These are phyloP conservation scores for Globisporangium recalcitrans DNA, from an alignment of 352 stramenopile genomes.

Conservation along the genomic window DNA sequence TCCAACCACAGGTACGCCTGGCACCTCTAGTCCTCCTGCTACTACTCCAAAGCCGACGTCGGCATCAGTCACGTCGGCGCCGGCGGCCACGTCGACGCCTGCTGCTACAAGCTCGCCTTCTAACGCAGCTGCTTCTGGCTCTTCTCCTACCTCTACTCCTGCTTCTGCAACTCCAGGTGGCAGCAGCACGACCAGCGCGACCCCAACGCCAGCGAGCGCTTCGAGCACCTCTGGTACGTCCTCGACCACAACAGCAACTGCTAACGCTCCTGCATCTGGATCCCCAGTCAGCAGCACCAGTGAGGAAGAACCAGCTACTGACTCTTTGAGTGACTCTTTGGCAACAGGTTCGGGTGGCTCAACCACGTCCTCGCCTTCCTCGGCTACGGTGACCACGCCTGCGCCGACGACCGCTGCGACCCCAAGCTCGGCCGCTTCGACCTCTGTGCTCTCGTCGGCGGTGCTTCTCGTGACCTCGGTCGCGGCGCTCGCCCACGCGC, in stretches of 20 bases:
- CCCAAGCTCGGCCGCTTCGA: neutral
- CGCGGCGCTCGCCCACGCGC: neutral
- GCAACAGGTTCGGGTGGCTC: neutral
- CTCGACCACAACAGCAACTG: neutral
- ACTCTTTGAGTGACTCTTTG: constrained; percentile 5
- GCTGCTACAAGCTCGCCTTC: neutral
- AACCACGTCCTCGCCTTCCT: neutral
- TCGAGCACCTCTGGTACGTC: constrained; percentile 3
- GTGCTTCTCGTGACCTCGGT: neutral
- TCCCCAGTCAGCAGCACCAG: neutral
- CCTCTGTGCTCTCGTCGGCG: neutral
- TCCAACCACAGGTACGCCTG: constrained; percentile 4
- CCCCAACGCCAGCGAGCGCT: constrained; percentile 1
- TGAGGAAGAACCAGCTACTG: neutral
- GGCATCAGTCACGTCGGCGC: neutral
- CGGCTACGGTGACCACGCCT: neutral
- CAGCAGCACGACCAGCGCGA: constrained; percentile 3
- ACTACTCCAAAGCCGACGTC: constrained; percentile 3
- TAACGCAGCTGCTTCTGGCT: constrained; percentile 2
- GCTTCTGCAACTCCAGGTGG: neutral
- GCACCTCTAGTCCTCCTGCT: neutral
- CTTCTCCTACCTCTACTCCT: neutral
- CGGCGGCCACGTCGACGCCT: neutral
- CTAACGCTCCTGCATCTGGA: neutral
- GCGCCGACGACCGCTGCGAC: neutral